Conservation (phyloP, 345 rosid species). For the Lepidium didymum region DNA sequence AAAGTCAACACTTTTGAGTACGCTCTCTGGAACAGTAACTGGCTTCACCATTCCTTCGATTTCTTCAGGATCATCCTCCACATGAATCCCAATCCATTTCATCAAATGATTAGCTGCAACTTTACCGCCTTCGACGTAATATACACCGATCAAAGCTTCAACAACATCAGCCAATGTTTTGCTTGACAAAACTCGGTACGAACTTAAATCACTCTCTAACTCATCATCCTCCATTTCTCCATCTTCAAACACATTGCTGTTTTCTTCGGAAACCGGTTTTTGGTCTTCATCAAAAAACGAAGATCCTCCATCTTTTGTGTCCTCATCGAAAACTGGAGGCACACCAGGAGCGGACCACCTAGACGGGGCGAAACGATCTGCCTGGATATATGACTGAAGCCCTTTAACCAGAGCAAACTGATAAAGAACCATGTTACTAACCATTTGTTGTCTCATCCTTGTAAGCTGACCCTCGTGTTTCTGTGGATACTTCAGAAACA, state of each 20-base stretch:
- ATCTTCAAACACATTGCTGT: conserved; percentile 41
- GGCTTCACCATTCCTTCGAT: conserved; percentile 34
- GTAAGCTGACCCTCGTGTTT: conserved; percentile 98
- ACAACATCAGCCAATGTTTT: conserved; percentile 98
- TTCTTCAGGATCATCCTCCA: conserved; percentile 70
- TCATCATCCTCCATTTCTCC: conserved; percentile 93
- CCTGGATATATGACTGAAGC: conserved; percentile 93
- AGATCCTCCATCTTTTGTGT: conserved; percentile 71
- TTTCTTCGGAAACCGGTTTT: conserved; percentile 31
- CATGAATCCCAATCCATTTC: conserved; percentile 92
- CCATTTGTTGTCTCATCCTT: conserved; percentile 98
- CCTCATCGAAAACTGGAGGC: conserved; percentile 92
- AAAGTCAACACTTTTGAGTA: conserved; percentile 73
- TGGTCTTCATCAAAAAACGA: conserved; percentile 56
- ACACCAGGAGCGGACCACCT: conserved; percentile 99
- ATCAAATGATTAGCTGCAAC: conserved; percentile 82
- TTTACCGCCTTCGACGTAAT: conserved; percentile 92
- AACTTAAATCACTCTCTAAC: conserved; percentile 86
- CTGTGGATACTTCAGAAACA: conserved; percentile 93
- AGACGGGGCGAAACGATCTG: conserved; percentile 98
- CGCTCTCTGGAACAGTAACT: conserved; percentile 57
- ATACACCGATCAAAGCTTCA: conserved; percentile 95
- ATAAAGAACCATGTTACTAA: conserved; percentile 90
- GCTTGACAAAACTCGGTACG: conserved; percentile 92
- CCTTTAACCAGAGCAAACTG: conserved; percentile 73